Percentiles rank a stretch among this genome's conserved stretches.
phyloP scores from a whole-genome alignment of 805 yeast species.

The Vanderwaltozyma polyspora region DNA sequence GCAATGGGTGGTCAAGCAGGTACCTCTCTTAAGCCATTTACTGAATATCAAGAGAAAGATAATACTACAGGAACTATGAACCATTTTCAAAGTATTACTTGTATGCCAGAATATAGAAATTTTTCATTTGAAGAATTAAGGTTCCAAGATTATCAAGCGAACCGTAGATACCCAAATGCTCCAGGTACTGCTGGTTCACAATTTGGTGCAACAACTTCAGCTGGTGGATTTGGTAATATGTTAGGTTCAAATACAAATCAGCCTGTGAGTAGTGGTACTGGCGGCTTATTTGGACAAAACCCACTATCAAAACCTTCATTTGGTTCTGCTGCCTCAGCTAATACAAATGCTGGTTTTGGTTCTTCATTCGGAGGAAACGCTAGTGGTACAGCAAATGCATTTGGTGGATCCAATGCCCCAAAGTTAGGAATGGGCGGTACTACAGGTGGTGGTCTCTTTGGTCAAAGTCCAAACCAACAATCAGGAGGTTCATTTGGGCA shows the following conservation, averaged over 20 bases:
- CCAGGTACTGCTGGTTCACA: conserved; percentile 7
- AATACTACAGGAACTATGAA: conserved; percentile 41
- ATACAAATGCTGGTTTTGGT: conserved; percentile 2
- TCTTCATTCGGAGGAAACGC: conserved; percentile 13
- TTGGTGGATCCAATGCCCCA: conserved; percentile 18
- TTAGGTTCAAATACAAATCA: conserved; percentile 15
- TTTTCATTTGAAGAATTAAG: conserved; percentile 83
- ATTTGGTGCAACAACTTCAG: conserved; percentile 12
- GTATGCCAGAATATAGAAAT: conserved; percentile 84
- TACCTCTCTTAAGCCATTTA: conserved; percentile 60
- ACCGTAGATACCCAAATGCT: conserved; percentile 22
- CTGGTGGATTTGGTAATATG: conserved; percentile 8
- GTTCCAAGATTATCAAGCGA: conserved; percentile 74
- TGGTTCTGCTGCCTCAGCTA: conserved; percentile 4
- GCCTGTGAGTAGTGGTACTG: conserved; percentile 6
- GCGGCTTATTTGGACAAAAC: conserved; percentile 22
- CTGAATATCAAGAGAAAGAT: conserved; percentile 65
- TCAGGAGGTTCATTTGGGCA: conserved; percentile 30
- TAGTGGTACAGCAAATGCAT: conserved; percentile 12
- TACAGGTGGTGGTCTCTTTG: conserved; percentile 13
- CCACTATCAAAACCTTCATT: conserved; percentile 16
- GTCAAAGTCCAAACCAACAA: conserved; percentile 10
- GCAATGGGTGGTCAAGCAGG: conserved; percentile 31
- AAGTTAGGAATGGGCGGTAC: conserved; percentile 34
- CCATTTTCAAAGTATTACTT: conserved; percentile 59